Base-by-base conservation (phyloP, 371 early-diverging fungal species). In the Conidiobolus incongruus region DNA sequence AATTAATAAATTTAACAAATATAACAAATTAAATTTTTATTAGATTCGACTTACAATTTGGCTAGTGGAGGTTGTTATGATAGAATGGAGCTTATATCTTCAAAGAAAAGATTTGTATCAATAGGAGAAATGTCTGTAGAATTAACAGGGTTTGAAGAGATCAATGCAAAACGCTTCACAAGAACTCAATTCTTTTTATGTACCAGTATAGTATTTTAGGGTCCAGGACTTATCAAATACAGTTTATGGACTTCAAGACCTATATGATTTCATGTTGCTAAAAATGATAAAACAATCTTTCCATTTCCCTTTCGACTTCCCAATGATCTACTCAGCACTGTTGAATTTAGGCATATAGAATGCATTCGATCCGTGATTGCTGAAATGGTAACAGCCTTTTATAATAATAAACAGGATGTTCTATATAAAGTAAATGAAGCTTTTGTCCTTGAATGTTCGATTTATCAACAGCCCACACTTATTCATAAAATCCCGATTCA, bases 281-380 rank as follows among this genome's bases (percentile, higher is more conserved):
- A 57, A 42, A 69, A 72, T 48, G 66, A 63, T 40, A 72, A 68
- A 50, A 69, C 72, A 6, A 62, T 63, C 1, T 72, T 72, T 46
- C 65, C 68, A 4, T 72, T 72, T 45, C 55, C 66, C 11, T 72
- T 72, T 46, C 56, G 59, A 24, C 53, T 72, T 15, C 69, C 69
- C 8, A 48, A 50, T 24, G 65, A 67, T 37, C 54, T 59, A 3
- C 70, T 70, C 23, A 61, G 62, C 44, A 68, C 67, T 10, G 51
- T 61, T 47, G 50, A 51, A 24, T 68, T 64, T 53, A 58, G 59
- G 21, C 51, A 47, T 29, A 46, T 57, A 2, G 62, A 70, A 11
- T 59, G 55, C 45, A 45, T 72, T 30, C 55, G 59, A 32, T 72
- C 69, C 45, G 54, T 63, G 28, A 56, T 72, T 22, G 64, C 69